A percentile compares a stretch with the other conserved stretches of the same genome.
Evolutionary conservation across 192 early-diverging fungal genomes (phyloP).

Genomic region (Dispira simplex): DNA sequence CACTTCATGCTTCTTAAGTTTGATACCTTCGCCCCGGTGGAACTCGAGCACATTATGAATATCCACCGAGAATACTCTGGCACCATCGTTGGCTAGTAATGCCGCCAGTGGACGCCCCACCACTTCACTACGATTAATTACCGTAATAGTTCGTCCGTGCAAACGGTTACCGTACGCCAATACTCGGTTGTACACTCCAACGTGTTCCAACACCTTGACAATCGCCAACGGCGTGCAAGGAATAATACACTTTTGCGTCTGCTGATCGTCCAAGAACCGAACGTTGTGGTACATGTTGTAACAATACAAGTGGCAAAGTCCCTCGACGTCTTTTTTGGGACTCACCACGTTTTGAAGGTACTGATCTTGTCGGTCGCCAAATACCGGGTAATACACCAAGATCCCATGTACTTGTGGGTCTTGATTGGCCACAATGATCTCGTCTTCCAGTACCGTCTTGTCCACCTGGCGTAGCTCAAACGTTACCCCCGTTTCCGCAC

Average conservation of each 20-base stretch:
- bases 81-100: conserved; percentile 95
- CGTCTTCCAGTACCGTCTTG: conserved; percentile 70
- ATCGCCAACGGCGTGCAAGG: conserved; percentile 97
- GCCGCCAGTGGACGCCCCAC: conserved; percentile 96
- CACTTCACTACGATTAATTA: conserved; percentile 93
- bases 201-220: conserved; percentile 91
- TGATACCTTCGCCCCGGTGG: conserved; percentile 46
- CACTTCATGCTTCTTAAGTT: conserved; percentile 48
- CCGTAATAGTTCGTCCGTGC: conserved; percentile 79
- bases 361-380: conserved; percentile 85
- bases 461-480: conserved; percentile 81
- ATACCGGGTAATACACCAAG: conserved; percentile 98
- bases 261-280: conserved; percentile 64
- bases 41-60: conserved; percentile 73
- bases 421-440: conserved; percentile 76
- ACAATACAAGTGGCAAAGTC: conserved; percentile 84
- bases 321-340: conserved; percentile 89
- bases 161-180: conserved; percentile 89
- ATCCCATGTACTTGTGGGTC: conserved; percentile 81
- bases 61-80: conserved; percentile 92
- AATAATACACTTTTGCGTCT: conserved; percentile 88
- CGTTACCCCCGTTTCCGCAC: conserved; percentile 71
- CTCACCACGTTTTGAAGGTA: conserved; percentile 87
- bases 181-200: conserved; percentile 82
- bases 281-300: conserved; percentile 97